Conservation (phyloP, 2,329 filamentous ascomycete genomes). For the Dothideomycetidae sp. region DNA sequence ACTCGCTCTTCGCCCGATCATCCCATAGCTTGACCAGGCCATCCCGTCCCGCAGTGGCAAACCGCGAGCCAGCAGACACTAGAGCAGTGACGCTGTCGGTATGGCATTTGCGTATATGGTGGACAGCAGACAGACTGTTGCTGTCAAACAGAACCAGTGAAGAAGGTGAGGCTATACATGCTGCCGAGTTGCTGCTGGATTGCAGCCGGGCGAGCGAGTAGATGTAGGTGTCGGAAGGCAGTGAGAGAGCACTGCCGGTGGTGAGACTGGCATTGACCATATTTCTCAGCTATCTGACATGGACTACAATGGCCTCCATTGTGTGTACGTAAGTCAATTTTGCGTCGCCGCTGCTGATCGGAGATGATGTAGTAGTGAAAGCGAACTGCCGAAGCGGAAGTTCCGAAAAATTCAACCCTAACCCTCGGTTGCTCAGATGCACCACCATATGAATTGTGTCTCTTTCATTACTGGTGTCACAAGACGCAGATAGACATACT, state of each 20-base stretch:
- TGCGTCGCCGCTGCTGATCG: too few species aligned
- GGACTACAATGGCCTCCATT: too few species aligned
- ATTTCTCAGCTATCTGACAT: too few species aligned
- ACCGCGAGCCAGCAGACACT: slow-evolving; percentile 35
- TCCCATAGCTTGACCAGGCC: slow-evolving; percentile 55
- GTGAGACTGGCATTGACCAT: slow-evolving; percentile 3
- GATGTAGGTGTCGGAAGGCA: slow-evolving; percentile 34
- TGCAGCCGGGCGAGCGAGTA: slow-evolving; percentile 38
- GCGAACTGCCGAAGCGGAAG: too few species aligned
- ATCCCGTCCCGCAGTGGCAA: slow-evolving; percentile 59
- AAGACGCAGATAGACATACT: too few species aligned
- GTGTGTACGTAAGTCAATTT: too few species aligned
- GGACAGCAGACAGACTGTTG: slow-evolving; percentile 37
- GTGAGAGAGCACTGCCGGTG: slow-evolving; percentile 6
- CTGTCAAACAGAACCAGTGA: slow-evolving; percentile 53
- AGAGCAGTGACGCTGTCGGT: slow-evolving; percentile 53
- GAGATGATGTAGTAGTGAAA: too few species aligned
- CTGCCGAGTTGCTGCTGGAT: slow-evolving; percentile 28
- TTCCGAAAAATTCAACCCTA: too few species aligned
- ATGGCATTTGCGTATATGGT: slow-evolving; percentile 32
- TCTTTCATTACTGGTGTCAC: too few species aligned
- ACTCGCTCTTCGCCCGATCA: slow-evolving; percentile 29
- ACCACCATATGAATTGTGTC: too few species aligned
- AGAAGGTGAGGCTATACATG: slow-evolving; percentile 56
- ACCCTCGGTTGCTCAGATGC: too few species aligned